A percentile compares a stretch with the other conserved stretches of the same genome.
phyloP scores from a whole-genome alignment of 805 yeast species.

The Ogataea paraovalis region DNA sequence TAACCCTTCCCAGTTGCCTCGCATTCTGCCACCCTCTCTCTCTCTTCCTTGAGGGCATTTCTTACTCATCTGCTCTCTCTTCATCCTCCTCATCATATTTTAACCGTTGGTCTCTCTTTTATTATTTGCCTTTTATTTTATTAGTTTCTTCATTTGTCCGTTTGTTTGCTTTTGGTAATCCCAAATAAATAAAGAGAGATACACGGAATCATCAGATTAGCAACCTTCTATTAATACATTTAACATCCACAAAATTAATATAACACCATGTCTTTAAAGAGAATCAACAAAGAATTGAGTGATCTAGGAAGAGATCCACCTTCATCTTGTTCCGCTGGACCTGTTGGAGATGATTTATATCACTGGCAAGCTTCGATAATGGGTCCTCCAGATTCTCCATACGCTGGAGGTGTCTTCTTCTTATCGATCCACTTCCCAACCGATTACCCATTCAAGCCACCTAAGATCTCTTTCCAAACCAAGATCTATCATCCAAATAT shows the following conservation, averaged over 20 bases:
- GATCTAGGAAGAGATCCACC: slow-evolving; percentile 99
- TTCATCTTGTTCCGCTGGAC: slow-evolving; percentile 98
- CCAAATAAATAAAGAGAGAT: no score
- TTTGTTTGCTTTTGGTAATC: no score
- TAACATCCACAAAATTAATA: not conserved
- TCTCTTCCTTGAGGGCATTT: not conserved
- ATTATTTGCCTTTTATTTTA: no score
- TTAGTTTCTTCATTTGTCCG: not conserved
- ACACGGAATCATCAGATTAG: no score
- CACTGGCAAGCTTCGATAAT: slow-evolving; percentile 99
- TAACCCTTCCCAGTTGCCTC: not conserved
- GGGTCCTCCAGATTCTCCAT: slow-evolving; percentile 96
- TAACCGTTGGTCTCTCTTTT: not conserved
- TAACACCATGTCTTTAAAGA: slow-evolving; percentile 77
- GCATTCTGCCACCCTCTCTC: not conserved
- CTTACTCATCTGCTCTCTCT: not conserved
- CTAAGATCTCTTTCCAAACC: slow-evolving; percentile 88
- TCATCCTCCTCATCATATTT: not conserved
- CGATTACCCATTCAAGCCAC: slow-evolving; percentile 98
- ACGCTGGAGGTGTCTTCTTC: slow-evolving; percentile 85
- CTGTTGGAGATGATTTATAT: slow-evolving; percentile 94
- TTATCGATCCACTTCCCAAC: slow-evolving; percentile 97
- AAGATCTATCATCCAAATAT: slow-evolving; percentile 97
- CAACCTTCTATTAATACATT: not conserved
- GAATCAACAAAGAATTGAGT: slow-evolving; percentile 92